Evolutionary conservation across 768 basidiomycete genomes (phyloP), one percentile per base, ranked within the genome.

Genomic region (Pleurotus eryngii): DNA sequence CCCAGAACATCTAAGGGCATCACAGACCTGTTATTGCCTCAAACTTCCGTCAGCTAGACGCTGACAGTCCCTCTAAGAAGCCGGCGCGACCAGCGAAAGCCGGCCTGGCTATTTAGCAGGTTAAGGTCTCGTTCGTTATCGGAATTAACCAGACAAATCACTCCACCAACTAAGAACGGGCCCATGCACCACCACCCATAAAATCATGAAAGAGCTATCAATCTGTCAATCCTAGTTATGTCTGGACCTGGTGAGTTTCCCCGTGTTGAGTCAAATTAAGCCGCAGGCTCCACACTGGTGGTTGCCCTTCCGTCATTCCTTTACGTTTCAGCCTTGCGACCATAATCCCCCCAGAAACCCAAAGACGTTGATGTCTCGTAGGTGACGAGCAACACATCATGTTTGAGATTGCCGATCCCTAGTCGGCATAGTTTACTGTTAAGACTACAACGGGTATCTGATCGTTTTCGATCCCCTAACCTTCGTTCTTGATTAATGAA

Each of bases 1-100:
- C 85, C 86, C 85, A 87, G 85, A 86, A 87, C 85, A 88, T 87
- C 87, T 88, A 86, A 87, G 86, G 85, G 85, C 86, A 87, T 88
- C 86, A 87, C 85, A 88, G 85, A 87, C 87, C 87, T 88, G 87
- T 87, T 87, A 87, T 88, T 87, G 86, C 86, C 85, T 87, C 85
- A 84, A 87, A 89, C 86, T 86, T 87, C 85, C 83, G 78, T 84
- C 81, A 78, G 80, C 84, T 87, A 87, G 78, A 86, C 78, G 80
- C 81, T 79, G 79, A 86, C 80, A 87, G 86, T 86, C 85, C 86
- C 84, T 88, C 85, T 88, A 88, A 89, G 86, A n/a, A 88, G 86
- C 80, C 82, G 65, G n/a, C n/a, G 75, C 78, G 80, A 81, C 84
- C 80, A 80, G 76, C 81, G 60, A 76, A 77, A 78, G 80, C 74